A percentile compares a stretch with the other conserved stretches of the same genome.
Conservation (phyloP, 345 rosid species). For the Citrus hindsii region DNA sequence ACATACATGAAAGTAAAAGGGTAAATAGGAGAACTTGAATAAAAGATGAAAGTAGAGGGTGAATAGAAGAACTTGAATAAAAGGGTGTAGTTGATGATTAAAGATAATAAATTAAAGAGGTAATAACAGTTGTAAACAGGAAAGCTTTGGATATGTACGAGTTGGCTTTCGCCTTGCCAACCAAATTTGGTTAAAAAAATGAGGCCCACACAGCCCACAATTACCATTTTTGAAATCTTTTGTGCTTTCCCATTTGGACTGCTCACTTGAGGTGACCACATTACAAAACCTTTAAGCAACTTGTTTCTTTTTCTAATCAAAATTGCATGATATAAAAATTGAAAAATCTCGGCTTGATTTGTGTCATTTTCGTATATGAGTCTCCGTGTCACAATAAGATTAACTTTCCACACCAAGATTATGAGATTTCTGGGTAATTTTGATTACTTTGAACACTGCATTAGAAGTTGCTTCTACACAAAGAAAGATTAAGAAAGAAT, state of each 20-base stretch:
- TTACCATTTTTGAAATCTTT: not conserved
- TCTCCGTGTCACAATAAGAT: not conserved
- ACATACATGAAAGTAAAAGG: not conserved
- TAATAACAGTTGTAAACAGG: constrained; percentile 2
- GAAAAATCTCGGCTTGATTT: not conserved
- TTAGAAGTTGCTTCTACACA: not conserved
- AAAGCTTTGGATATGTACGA: constrained; percentile 1
- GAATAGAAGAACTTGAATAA: not conserved
- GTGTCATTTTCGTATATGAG: not conserved
- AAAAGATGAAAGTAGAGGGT: not conserved
- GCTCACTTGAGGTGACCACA: not conserved
- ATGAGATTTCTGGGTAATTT: not conserved
- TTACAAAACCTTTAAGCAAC: not conserved
- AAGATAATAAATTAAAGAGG: not conserved
- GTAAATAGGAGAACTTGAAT: not conserved
- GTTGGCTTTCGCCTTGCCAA: constrained; percentile 14
- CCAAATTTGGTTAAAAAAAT: constrained; percentile 17
- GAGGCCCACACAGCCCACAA: constrained; percentile 20
- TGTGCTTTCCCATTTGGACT: constrained; percentile 2
- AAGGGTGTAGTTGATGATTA: not conserved
- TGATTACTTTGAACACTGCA: not conserved
- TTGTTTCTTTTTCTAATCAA: not conserved
- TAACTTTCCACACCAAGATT: not conserved
- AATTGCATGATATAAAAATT: not conserved
- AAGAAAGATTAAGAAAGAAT: not conserved